Conservation (phyloP, 1,284 basidiomycete genomes). For the Heterobasidion irregulare region DNA sequence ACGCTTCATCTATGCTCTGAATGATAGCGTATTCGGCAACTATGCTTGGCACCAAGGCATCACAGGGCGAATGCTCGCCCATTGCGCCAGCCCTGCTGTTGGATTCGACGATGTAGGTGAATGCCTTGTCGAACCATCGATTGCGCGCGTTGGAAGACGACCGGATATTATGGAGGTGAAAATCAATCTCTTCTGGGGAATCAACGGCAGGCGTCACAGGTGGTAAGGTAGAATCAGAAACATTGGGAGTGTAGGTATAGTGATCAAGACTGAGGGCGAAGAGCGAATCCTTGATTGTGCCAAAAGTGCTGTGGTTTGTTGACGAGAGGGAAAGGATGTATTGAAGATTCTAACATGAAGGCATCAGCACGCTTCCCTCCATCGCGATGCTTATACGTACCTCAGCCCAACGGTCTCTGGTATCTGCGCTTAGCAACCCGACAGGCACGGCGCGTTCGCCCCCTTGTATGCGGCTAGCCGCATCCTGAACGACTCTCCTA, state of each 20-base stretch:
- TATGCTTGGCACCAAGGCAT: slow-evolving; percentile 88
- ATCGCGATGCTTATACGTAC: slow-evolving; percentile 30
- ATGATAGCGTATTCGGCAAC: slow-evolving; percentile 81
- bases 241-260: slow-evolving; percentile 31
- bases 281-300: slow-evolving; percentile 66
- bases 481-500: slow-evolving; percentile 65
- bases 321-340: slow-evolving; percentile 65
- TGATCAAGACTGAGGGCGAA: slow-evolving; percentile 70
- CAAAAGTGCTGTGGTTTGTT: slow-evolving; percentile 50
- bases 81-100: slow-evolving; percentile 81
- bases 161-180: slow-evolving; percentile 74
- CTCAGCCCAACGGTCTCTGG: slow-evolving; percentile 79
- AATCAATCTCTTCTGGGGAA: slow-evolving; percentile 44
- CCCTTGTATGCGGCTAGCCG: slow-evolving; percentile 35
- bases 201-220: slow-evolving; percentile 20
- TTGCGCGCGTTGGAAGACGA: slow-evolving; percentile 70
- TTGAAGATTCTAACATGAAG: slow-evolving; percentile 53
- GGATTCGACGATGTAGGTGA: slow-evolving; percentile 79
- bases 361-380: slow-evolving; percentile 5
- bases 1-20: slow-evolving; percentile 45
- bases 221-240: neutral
- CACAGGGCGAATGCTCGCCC: slow-evolving; percentile 91
- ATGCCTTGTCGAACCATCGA: slow-evolving; percentile 91
- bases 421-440: slow-evolving; percentile 73
- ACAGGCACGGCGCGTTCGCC: slow-evolving; percentile 57